These are phyloP conservation scores for Saccharomycopsis capsularis DNA, from an alignment of 805 yeast species.

Conservation along the genomic window DNA sequence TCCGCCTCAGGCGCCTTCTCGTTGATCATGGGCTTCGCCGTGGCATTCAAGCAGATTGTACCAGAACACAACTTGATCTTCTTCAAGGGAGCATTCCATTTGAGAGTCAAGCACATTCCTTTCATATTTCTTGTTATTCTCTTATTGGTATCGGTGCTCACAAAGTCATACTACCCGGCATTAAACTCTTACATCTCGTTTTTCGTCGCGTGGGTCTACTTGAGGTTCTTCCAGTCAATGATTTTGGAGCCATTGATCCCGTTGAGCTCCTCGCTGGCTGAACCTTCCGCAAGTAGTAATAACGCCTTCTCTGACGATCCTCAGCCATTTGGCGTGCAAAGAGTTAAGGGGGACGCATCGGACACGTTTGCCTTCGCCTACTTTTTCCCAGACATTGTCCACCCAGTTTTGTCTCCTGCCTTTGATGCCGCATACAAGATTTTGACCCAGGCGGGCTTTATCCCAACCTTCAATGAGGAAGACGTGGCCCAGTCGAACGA, in stretches of 20 bases:
- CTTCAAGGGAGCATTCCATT: conserved; percentile 39
- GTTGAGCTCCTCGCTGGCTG: conserved; percentile 26
- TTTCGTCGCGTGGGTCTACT: conserved; percentile 63
- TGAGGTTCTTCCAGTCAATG: conserved; percentile 67
- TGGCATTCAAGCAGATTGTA: conserved; percentile 58
- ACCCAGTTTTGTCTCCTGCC: conserved; percentile 45
- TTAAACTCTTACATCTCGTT: conserved; percentile 37
- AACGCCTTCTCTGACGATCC: conserved; percentile 8
- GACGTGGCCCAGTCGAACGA: conserved; percentile 69
- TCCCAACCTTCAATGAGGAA: conserved; percentile 58
- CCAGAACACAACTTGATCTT: conserved; percentile 52
- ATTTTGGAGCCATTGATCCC: conserved; percentile 52
- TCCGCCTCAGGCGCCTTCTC: conserved; percentile 47
- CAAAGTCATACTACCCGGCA: conserved; percentile 17
- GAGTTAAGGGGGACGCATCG: conserved; percentile 75
- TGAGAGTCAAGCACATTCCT: conserved; percentile 60
- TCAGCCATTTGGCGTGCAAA: conserved; percentile 26
- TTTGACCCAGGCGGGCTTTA: conserved; percentile 38
- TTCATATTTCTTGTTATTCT: conserved; percentile 33
- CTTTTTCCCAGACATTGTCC: conserved; percentile 68
- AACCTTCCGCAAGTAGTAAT: conserved; percentile 11
- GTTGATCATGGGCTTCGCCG: conserved; percentile 49
- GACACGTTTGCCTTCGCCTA: conserved; percentile 79
- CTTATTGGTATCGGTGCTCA: conserved; percentile 27
- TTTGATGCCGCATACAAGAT: conserved; percentile 39